Percentiles rank a stretch among this genome's conserved stretches.
phyloP scores from a whole-genome alignment of 1,284 basidiomycete genomes.

The Cystobasidium pallidum region DNA sequence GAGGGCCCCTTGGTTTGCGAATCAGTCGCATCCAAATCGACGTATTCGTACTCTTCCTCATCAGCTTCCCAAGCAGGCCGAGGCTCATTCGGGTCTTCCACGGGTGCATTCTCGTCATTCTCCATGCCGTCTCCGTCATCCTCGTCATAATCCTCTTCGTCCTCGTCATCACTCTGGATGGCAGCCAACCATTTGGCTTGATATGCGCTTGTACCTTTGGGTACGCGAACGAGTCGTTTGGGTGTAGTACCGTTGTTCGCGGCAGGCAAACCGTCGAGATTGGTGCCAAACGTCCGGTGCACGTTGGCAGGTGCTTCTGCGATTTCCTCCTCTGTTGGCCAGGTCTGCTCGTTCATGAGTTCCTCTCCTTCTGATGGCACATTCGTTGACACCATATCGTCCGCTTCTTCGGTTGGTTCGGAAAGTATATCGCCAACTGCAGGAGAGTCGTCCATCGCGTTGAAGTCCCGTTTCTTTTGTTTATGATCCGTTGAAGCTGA shows the following conservation, averaged over 20 bases:
- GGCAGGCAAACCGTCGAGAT: slow-evolving; percentile 63
- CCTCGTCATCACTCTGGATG: slow-evolving; percentile 66
- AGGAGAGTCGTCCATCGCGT: slow-evolving; percentile 52
- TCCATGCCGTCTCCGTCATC: slow-evolving; percentile 59
- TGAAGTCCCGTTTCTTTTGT: slow-evolving; percentile 46
- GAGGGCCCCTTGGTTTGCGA: slow-evolving; percentile 44
- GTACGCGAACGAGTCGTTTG: slow-evolving; percentile 72
- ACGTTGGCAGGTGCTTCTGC: slow-evolving; percentile 58
- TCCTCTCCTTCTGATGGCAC: slow-evolving; percentile 69
- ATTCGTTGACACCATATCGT: slow-evolving; percentile 86
- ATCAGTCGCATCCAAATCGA: slow-evolving; percentile 45
- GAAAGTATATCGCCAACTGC: slow-evolving; percentile 61
- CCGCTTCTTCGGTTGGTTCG: slow-evolving; percentile 63
- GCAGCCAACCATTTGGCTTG: slow-evolving; percentile 93
- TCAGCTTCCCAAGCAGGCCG: slow-evolving; percentile 55
- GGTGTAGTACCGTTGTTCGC: slow-evolving; percentile 70
- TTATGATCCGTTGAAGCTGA: slow-evolving; percentile 55
- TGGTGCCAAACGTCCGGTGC: slow-evolving; percentile 53
- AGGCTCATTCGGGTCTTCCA: slow-evolving; percentile 49
- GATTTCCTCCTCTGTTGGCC: slow-evolving; percentile 99
- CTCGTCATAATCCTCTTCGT: slow-evolving; percentile 61
- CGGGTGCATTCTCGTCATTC: slow-evolving; percentile 52
- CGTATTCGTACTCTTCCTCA: slow-evolving; percentile 59
- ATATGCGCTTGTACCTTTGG: slow-evolving; percentile 88
- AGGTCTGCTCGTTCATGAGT: slow-evolving; percentile 92